Evolutionary conservation across 2,329 filamentous ascomycete genomes (phyloP), one percentile per base, ranked within the genome.

Genomic region (Nannizzia gypsea): DNA sequence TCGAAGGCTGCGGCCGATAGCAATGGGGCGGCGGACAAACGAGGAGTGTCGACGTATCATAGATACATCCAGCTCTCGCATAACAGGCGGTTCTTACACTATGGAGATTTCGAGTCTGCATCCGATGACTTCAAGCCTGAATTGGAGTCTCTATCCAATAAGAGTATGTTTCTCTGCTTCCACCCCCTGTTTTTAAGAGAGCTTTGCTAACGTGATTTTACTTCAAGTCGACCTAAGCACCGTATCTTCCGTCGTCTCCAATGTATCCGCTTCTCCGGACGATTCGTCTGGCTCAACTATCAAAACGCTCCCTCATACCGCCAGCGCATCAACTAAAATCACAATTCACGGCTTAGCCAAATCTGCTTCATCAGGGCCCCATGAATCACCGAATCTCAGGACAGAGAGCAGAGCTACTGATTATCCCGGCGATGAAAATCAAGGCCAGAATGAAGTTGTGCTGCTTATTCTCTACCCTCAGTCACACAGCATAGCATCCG

Each of bases 161-260:
- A 90, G 74, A 84, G 81, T 82, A 69, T 72, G 78, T 69, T 48
- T 56, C 56, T 58, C 4, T 24, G n/a, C n/a, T n/a, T n/a, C n/a
- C n/a, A n/a, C 8, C 11, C 24, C 2, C 46, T 6, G 31, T 54
- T 40, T 20, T 34, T 20, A 54, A 58, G 22, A n/a, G 4, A 5
- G 15, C 36, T 20, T 20, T 24, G 22, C 36, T 57, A 34, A 58
- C 22, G n/a, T 3, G 42, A n/a, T 11, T 34, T n/a, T 3, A 48
- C 13, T 34, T 8, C 17, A 64, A 82, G 80, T 97, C 64, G 92
- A 97, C 72, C 81, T 97, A 48, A 84, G 85, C 64, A 87, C 83
- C 59, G 89, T 97, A 69, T 95, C 89, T 65, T 96, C 90, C 0
- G 92, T 99, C 6, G 89, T 95, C 62, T 96, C 90, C 65, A 96